phyloP scores from a whole-genome alignment of 148 eudicot species.

The Vaccinium vitisidaea region DNA sequence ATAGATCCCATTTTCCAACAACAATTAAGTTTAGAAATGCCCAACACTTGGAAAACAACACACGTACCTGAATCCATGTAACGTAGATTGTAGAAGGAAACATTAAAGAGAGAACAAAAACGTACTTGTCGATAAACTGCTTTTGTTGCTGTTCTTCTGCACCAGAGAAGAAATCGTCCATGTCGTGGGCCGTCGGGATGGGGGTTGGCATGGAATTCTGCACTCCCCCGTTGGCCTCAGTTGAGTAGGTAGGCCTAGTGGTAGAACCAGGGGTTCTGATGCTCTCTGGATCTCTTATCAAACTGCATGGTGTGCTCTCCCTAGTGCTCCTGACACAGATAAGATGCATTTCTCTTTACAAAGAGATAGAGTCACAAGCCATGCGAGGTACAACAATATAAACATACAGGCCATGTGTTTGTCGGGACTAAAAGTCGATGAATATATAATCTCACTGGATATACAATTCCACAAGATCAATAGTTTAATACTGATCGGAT shows the following conservation, averaged over 20 bases:
- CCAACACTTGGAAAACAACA: not conserved
- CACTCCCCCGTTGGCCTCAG: constrained; percentile 16
- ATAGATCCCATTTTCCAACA: not conserved
- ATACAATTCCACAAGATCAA: not conserved
- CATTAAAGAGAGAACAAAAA: not conserved
- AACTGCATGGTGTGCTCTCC: constrained; percentile 63
- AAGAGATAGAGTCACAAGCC: not conserved
- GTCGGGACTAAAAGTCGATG: not conserved
- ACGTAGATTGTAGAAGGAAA: not conserved
- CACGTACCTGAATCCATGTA: not conserved
- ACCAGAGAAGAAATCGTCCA: constrained; percentile 44
- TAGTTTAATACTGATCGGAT: not conserved
- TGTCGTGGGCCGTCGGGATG: constrained; percentile 38
- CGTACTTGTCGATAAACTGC: constrained; percentile 47
- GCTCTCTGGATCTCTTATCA: constrained; percentile 41
- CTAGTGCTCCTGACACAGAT: constrained; percentile 44
- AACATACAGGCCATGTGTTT: not conserved
- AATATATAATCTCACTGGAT: not conserved
- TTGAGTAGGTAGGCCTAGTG: constrained; percentile 28
- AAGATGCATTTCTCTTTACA: not conserved
- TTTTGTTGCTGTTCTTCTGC: constrained; percentile 38
- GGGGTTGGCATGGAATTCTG: constrained; percentile 24
- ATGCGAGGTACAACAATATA: not conserved
- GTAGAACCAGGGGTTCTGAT: constrained; percentile 44
- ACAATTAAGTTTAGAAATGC: not conserved